phyloP scores from a whole-genome alignment of 2,329 filamentous ascomycete genomes.

The Bipolaris sorokiniana region DNA sequence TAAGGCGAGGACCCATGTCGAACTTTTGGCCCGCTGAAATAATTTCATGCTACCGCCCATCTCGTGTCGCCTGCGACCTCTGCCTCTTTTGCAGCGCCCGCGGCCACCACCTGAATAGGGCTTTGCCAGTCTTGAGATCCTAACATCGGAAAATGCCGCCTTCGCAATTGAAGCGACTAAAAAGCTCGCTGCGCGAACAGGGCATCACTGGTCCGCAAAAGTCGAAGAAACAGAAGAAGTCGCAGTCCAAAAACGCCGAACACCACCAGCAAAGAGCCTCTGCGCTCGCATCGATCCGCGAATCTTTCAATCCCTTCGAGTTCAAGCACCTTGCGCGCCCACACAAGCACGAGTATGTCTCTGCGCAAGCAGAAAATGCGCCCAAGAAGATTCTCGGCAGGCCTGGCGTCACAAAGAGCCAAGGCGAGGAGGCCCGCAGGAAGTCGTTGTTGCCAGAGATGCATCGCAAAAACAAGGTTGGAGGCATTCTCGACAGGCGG shows the following conservation, averaged over 20 bases:
- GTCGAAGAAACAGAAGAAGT: slow-evolving; percentile 88
- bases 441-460: slow-evolving; percentile 88
- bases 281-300: slow-evolving; percentile 83
- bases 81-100: background rate
- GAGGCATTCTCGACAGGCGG: slow-evolving; percentile 88
- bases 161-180: slow-evolving; percentile 95
- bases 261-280: slow-evolving; percentile 78
- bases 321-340: slow-evolving; percentile 79
- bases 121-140: background rate
- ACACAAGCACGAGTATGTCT: slow-evolving; percentile 85
- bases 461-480: slow-evolving; percentile 86
- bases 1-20: slow-evolving; percentile 18
- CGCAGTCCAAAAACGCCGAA: slow-evolving; percentile 71
- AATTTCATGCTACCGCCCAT: slow-evolving; percentile 18
- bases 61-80: slow-evolving; percentile 7
- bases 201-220: slow-evolving; percentile 90
- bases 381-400: slow-evolving; percentile 68
- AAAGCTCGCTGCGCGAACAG: slow-evolving; percentile 85
- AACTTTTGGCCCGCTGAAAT: slow-evolving; percentile 30
- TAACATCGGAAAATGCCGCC: slow-evolving; percentile 71
- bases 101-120: background rate
- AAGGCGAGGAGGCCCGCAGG: slow-evolving; percentile 84
- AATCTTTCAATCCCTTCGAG: slow-evolving; percentile 98
- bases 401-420: slow-evolving; percentile 82
- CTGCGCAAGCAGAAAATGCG: slow-evolving; percentile 60